A percentile compares a stretch with the other conserved stretches of the same genome.
These are phyloP conservation scores for Thymus quinquecostatus DNA, from an alignment of 257 asterid species.

Conservation along the genomic window DNA sequence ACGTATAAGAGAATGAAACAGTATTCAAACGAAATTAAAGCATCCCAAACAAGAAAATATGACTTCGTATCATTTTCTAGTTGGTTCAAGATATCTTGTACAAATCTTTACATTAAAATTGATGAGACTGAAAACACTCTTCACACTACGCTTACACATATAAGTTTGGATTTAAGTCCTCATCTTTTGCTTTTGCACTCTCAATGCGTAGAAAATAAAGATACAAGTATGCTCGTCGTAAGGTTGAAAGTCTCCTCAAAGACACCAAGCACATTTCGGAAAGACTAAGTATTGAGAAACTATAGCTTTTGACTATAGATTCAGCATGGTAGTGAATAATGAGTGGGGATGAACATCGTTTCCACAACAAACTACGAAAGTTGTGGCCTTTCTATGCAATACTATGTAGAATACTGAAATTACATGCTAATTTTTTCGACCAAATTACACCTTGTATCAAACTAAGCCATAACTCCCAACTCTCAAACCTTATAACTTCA, in stretches of 20 bases:
- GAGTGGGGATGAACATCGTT: background rate
- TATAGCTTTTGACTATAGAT: background rate
- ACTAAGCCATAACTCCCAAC: constrained; percentile 1
- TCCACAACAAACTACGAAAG: background rate
- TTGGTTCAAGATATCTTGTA: background rate
- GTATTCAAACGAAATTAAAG: background rate
- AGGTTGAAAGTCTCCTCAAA: background rate
- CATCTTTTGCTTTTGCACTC: constrained; percentile 16
- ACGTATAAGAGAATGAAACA: constrained; percentile 22
- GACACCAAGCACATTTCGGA: background rate
- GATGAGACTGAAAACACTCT: background rate
- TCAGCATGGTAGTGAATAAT: background rate
- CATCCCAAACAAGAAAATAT: background rate
- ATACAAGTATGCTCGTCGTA: background rate
- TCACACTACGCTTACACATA: background rate
- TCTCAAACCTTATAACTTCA: background rate
- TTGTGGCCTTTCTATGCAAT: background rate
- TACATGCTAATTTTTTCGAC: background rate
- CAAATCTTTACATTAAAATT: background rate
- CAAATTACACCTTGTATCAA: background rate
- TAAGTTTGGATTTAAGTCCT: background rate
- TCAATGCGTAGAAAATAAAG: background rate
- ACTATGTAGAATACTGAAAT: background rate
- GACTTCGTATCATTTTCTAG: background rate
- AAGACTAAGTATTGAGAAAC: background rate